Base-by-base conservation (phyloP, 2,329 filamentous ascomycete species). In the Fusarium mexicanum region DNA sequence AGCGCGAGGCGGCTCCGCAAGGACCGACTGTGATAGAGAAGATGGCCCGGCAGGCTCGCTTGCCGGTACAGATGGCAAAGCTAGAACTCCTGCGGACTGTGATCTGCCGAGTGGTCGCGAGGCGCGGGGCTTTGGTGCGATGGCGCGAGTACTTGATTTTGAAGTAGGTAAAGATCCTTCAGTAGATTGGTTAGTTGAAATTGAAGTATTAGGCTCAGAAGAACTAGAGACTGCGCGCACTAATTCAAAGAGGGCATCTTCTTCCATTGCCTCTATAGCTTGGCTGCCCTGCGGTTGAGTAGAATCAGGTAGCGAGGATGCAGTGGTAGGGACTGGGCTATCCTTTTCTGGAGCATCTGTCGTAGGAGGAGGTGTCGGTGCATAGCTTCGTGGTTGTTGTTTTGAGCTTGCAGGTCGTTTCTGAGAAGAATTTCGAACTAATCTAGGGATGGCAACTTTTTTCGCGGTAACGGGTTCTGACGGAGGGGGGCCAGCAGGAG, bases 41-140 rank as follows among this genome's bases (percentile, higher is more conserved):
- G 82, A 85, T 26, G 85, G 85, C 3, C 84, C 80, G 31, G 80
- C 79, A 16, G 88, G 87, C 66, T 91, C 89, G 72, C 87, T 91
- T 8, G 86, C 85, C 16, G 82, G 80, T 26, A 82, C 72, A 24
- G 75, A 67, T n/a, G 84, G 82, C 13, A 85, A 71, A 40, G 78
- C 79, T 44, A 85, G 68, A 20, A 82, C 77, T 2, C 84, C 83
- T 7, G 82, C 78, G 5, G 83, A 84, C 24, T 84, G 82, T 35
- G 83, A 84, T 43, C 83, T 78, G 41, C 73, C 74, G 6, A 83
- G 55, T 8, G 78, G 76, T 59, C 81, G 79, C 17, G 78, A 24
- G 44, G 71, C 46, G n/a, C 58, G 50, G 61, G 59, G 48, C 64
- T 79, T 35, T 64, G 71, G 44, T 72, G 74, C 38, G 63, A 60